Evolutionary conservation across 805 yeast genomes (phyloP).

Genomic region (Priceomyces castillae): DNA sequence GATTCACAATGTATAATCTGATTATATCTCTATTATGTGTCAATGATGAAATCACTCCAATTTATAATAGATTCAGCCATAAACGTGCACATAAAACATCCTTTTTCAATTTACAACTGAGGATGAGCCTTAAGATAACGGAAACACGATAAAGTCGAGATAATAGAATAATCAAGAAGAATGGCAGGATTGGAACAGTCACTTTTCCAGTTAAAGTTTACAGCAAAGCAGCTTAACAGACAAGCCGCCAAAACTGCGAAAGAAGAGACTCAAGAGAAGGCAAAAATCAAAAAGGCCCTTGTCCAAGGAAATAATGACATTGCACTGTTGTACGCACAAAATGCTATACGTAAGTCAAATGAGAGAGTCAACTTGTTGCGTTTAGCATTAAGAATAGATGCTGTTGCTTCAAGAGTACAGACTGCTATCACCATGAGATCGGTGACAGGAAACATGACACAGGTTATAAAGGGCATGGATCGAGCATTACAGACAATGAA

Average conservation of each 20-base stretch:
- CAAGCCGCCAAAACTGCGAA: conserved; percentile 90
- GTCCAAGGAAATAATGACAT: conserved; percentile 85
- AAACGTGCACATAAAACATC: conserved; percentile 3
- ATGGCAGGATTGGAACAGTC: conserved; percentile 50
- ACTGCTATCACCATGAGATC: conserved; percentile 98
- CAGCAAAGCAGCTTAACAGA: conserved; percentile 87
- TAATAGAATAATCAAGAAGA: not conserved
- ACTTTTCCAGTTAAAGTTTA: conserved; percentile 70
- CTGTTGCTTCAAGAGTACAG: conserved; percentile 93
- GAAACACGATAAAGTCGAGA: no score
- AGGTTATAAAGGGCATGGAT: conserved; percentile 94
- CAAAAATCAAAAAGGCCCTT: conserved; percentile 85
- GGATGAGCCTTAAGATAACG: not conserved
- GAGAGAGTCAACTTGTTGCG: conserved; percentile 80
- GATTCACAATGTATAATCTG: no score
- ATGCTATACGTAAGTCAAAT: conserved; percentile 87
- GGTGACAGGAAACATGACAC: conserved; percentile 91
- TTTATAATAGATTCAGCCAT: not conserved
- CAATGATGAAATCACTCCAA: not conserved
- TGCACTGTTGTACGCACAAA: conserved; percentile 91
- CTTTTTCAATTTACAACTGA: not conserved
- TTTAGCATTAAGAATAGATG: conserved; percentile 86
- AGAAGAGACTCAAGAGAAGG: conserved; percentile 84
- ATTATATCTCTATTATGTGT: no score
- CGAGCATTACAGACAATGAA: conserved; percentile 94